These are phyloP conservation scores for Coemansia sp. DNA, from an alignment of 192 early-diverging fungal genomes.

Conservation along the genomic window DNA sequence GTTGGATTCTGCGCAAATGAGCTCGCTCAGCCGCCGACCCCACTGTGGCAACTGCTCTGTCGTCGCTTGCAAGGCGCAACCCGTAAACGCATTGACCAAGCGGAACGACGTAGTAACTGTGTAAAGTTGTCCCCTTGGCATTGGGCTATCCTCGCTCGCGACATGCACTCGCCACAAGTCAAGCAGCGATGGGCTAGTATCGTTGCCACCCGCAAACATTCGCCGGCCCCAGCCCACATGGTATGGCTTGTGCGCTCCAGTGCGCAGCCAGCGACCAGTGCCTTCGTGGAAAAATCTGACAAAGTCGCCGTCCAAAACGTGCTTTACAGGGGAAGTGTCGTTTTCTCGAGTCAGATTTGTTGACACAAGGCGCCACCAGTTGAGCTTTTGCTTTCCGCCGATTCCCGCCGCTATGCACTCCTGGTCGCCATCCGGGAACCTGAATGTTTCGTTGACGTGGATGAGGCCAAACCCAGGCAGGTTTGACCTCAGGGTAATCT, in stretches of 20 bases:
- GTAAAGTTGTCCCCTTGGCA: conserved; percentile 46
- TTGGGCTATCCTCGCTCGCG: conserved; percentile 42
- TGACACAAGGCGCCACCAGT: conserved; percentile 39
- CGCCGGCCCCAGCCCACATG: conserved; percentile 20
- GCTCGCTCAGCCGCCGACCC: conserved; percentile 81
- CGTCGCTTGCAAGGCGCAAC: conserved; percentile 78
- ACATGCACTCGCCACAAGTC: conserved; percentile 62
- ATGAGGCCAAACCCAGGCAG: conserved; percentile 38
- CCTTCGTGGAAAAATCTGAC: conserved; percentile 58
- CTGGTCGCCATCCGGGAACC: conserved; percentile 13
- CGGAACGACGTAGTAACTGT: conserved; percentile 62
- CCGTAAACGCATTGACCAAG: conserved; percentile 70
- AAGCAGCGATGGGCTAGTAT: conserved; percentile 11
- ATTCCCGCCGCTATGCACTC: conserved; percentile 26
- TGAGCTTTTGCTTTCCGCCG: conserved; percentile 27
- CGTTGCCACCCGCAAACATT: conserved; percentile 28
- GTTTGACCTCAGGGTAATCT: conserved; percentile 36
- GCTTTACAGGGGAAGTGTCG: conserved; percentile 11
- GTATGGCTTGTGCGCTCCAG: not conserved
- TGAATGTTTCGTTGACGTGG: conserved; percentile 21
- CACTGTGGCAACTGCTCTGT: conserved; percentile 73
- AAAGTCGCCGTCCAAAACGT: conserved; percentile 19
- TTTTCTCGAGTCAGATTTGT: conserved; percentile 4
- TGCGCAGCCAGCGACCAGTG: conserved; percentile 56
- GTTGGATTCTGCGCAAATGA: conserved; percentile 85